Evolutionary conservation across 1,284 basidiomycete species (phyloP).

Genomic region (Trametes versicolor): DNA sequence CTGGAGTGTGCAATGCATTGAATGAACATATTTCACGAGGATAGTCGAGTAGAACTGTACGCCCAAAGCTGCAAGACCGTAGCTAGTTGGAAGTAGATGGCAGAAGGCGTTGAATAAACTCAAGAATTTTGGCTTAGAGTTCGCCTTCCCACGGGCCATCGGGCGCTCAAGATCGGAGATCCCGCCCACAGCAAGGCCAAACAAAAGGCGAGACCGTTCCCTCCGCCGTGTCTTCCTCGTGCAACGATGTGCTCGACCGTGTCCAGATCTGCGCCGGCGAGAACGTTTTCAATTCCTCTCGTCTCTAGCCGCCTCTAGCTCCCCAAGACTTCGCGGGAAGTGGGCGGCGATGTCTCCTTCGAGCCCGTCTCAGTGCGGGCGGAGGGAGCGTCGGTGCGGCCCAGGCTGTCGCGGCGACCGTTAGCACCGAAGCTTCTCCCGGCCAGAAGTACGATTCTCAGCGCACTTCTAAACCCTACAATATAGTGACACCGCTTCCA

Average conservation of each 20-base stretch:
- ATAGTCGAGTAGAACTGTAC: not conserved
- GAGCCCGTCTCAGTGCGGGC: not conserved
- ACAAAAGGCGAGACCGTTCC: not conserved
- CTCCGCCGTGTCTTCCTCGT: not conserved
- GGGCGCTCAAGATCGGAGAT: slow-evolving; percentile 11
- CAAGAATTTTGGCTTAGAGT: slow-evolving; percentile 4
- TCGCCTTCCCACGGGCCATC: slow-evolving; percentile 17
- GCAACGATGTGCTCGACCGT: not conserved
- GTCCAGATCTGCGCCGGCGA: not conserved
- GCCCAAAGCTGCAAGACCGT: not conserved
- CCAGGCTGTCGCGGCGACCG: too few species aligned
- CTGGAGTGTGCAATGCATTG: not conserved
- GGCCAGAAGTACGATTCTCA: not conserved
- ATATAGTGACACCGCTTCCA: not conserved
- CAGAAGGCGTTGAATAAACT: slow-evolving; percentile 19
- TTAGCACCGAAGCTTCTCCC: too few species aligned
- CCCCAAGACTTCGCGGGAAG: not conserved
- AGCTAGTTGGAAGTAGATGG: not conserved
- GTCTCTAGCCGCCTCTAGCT: not conserved
- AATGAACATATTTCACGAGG: not conserved
- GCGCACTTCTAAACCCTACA: not conserved
- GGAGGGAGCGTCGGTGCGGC: too few species aligned
- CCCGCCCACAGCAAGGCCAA: slow-evolving; percentile 27
- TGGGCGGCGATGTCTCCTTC: not conserved
- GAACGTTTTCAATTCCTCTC: not conserved